Conservation (phyloP, 2,329 filamentous ascomycete species). For the Elsinoe batatas region DNA sequence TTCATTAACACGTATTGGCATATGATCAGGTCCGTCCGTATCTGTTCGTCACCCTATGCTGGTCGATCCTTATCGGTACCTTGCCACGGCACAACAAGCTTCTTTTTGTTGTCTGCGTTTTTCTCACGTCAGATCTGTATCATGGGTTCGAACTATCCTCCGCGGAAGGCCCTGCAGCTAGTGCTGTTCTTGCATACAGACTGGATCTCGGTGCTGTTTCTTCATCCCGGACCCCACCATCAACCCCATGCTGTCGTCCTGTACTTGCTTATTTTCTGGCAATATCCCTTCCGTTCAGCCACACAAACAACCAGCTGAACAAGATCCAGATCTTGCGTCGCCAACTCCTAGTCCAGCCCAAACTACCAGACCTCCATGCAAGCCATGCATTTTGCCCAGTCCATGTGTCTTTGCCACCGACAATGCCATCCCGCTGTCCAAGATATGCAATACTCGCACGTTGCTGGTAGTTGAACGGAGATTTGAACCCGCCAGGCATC, state of each 20-base stretch:
- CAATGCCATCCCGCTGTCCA: conserved; percentile 34
- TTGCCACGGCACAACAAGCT: no score
- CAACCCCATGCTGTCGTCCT: no score
- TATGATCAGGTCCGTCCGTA: no score
- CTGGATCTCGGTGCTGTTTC: no score
- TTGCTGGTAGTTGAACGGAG: conserved; percentile 31
- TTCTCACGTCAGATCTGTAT: neutral
- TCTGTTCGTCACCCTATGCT: no score
- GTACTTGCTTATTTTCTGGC: conserved; percentile 20
- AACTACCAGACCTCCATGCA: conserved; percentile 33
- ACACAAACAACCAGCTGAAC: conserved; percentile 23
- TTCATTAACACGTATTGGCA: neutral
- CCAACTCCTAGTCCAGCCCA: conserved; percentile 25
- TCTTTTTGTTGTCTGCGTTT: neutral
- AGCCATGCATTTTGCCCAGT: conserved; percentile 35
- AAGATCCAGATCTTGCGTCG: conserved; percentile 24
- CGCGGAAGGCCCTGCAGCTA: neutral
- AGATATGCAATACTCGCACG: conserved; percentile 33
- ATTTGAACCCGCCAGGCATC: conserved; percentile 11
- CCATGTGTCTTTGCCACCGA: conserved; percentile 32
- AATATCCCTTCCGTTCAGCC: conserved; percentile 23
- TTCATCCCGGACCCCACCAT: no score
- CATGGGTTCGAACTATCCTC: neutral
- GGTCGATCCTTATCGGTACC: no score
- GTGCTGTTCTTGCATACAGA: neutral